phyloP scores from a whole-genome alignment of 169 alveolate genomes.

The Eimeria sp. region DNA sequence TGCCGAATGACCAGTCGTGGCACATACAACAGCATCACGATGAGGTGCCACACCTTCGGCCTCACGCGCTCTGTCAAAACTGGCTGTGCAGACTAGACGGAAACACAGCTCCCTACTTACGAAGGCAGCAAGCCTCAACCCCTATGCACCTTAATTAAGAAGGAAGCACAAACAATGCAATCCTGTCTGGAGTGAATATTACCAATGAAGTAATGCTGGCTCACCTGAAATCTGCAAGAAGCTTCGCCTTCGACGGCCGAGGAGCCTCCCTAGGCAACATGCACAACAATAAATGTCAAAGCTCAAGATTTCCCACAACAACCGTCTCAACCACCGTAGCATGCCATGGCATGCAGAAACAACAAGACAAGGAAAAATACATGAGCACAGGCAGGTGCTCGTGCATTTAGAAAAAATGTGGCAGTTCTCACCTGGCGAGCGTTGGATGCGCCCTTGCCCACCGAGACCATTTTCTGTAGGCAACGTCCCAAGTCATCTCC shows the following conservation, averaged over 20 bases:
- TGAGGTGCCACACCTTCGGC: background rate
- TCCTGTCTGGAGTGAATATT: background rate
- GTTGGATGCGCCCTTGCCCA: constrained; percentile 58
- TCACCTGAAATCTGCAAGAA: constrained; percentile 9
- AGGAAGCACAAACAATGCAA: too few species aligned
- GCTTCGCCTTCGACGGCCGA: constrained; percentile 33
- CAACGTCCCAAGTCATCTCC: constrained; percentile 65
- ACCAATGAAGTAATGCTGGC: background rate
- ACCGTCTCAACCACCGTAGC: background rate
- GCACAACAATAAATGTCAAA: background rate
- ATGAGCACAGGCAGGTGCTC: background rate
- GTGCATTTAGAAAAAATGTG: background rate
- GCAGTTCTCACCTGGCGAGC: constrained; percentile 55
- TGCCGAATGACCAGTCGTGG: background rate
- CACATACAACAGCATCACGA: background rate
- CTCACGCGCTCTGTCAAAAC: background rate
- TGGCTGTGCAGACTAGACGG: background rate
- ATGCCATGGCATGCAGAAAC: background rate
- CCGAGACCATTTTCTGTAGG: constrained; percentile 51
- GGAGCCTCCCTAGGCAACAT: constrained; percentile 12
- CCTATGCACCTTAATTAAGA: background rate
- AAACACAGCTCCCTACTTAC: background rate
- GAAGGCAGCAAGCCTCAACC: background rate
- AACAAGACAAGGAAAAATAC: background rate
- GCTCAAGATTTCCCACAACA: background rate